Evolutionary conservation across 2,329 filamentous ascomycete species (phyloP), one percentile per base, ranked within the genome.

Genomic region (Teratosphaeria gauchensis): DNA sequence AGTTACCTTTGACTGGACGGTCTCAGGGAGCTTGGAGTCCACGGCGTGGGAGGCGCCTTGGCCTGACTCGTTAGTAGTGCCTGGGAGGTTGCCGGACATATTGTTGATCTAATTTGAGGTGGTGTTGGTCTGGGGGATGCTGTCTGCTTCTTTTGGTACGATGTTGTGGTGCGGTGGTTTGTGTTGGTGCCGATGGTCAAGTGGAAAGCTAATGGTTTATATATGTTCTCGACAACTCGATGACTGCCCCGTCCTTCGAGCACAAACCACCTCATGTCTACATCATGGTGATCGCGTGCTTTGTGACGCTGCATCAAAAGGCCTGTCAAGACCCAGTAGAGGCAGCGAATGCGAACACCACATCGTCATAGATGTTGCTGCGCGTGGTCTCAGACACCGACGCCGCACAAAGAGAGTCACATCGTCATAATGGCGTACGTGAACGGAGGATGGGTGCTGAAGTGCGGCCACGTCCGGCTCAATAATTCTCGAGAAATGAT

Each of bases 1-100:
- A 31, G 3, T 19, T 35, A 55, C 53, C 30, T 31, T 33, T 19
- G 30, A 31, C 31, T 55, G 53, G n/a, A 42, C 53, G 28, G 30
- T 55, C 28, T 33, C 53, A 2, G 53, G 53, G 8, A 55, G 28
- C 31, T 33, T 24, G 21, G 53, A 55, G 33, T 33, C 30, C 3
- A 14, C 19, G 53, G 53, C 53, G 53, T 55, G 53, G 16, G 53
- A 55, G 31, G 33, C 53, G 32, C 53, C 53, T 33, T 55, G 53
- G 53, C 53, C 53, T 5, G 11, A 6, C 11, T 6, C 31, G 53
- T 55, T 55, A 16, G 30, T 42, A 5, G 30, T 42, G 33, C 31
- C 21, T 19, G 32, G 30, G 30, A 31, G 30, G 19, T 31, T 24
- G 19, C 19, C 21, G 53, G 53, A 32, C 28, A 33, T 55, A 7